These are phyloP conservation scores for Alternaria arborescens DNA, from an alignment of 2,329 filamentous ascomycete genomes.

Conservation along the genomic window DNA sequence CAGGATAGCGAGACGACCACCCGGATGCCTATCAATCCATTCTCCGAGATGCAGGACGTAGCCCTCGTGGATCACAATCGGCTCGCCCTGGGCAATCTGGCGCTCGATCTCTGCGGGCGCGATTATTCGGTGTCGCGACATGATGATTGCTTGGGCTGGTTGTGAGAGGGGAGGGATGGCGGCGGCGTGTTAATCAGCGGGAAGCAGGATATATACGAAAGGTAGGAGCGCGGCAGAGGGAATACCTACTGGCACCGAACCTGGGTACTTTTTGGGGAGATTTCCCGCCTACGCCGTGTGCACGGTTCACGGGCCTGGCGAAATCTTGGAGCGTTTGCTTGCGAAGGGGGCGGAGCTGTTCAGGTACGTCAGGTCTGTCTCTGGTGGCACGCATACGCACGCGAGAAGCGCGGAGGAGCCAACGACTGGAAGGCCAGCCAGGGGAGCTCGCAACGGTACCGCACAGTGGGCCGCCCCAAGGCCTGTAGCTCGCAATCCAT, in stretches of 20 bases:
- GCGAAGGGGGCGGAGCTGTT: slow-evolving; percentile 22
- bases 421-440: slow-evolving; percentile 8
- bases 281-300: slow-evolving; percentile 16
- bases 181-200: slow-evolving; percentile 4
- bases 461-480: not conserved
- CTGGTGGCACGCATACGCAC: slow-evolving; percentile 9
- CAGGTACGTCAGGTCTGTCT: slow-evolving; percentile 14
- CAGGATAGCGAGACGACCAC: slow-evolving; percentile 65
- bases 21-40: slow-evolving; percentile 68
- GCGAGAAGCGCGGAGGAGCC: slow-evolving; percentile 7
- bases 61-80: slow-evolving; percentile 66
- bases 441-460: slow-evolving; percentile 7
- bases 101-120: slow-evolving; percentile 58
- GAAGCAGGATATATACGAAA: slow-evolving; percentile 18
- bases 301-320: slow-evolving; percentile 17
- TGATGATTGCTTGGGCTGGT: slow-evolving; percentile 13
- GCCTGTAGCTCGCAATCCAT: not conserved
- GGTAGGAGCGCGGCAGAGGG: slow-evolving; percentile 9
- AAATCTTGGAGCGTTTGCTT: slow-evolving; percentile 16
- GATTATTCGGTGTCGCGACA: slow-evolving; percentile 48
- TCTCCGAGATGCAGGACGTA: slow-evolving; percentile 63
- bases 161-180: slow-evolving; percentile 10
- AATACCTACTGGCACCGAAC: slow-evolving; percentile 1
- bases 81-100: slow-evolving; percentile 64
- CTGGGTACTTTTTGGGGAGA: slow-evolving; percentile 14